Conservation (phyloP, 768 basidiomycete species). For the Lactifluus rugatus region DNA sequence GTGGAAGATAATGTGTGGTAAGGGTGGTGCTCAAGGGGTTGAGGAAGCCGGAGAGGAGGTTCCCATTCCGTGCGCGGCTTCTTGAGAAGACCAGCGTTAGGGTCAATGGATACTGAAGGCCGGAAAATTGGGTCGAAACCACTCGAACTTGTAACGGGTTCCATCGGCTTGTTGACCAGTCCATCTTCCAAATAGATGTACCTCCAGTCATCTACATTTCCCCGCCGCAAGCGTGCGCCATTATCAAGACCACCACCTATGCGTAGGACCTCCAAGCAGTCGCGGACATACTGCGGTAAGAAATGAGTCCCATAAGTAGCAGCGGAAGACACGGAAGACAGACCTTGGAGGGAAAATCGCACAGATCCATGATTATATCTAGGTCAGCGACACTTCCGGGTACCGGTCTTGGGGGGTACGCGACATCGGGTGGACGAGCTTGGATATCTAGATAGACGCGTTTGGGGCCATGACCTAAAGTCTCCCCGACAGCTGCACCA, state of each 20-base stretch:
- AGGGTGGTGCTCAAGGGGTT: conserved; percentile 44
- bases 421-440: conserved; percentile 48
- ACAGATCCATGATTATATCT: conserved; percentile 86
- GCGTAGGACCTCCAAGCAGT: conserved; percentile 92
- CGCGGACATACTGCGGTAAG: conserved; percentile 73
- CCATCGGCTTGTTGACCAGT: conserved; percentile 32
- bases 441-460: conserved; percentile 71
- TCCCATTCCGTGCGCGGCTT: conserved; percentile 59
- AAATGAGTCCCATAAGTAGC: background rate
- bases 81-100: conserved; percentile 46
- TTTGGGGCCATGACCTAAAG: conserved; percentile 66
- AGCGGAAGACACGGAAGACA: conserved; percentile 6
- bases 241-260: conserved; percentile 84
- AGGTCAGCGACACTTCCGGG: conserved; percentile 82
- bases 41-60: conserved; percentile 38
- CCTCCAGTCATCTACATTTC: conserved; percentile 73
- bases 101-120: conserved; percentile 30
- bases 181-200: conserved; percentile 74
- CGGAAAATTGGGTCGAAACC: conserved; percentile 22
- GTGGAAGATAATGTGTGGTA: conserved; percentile 46
- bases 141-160: conserved; percentile 24
- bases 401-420: conserved; percentile 81
- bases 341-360: conserved; percentile 82
- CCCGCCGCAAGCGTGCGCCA: conserved; percentile 62
- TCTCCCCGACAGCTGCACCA: conserved; percentile 41